These are phyloP conservation scores for Fraxinus baroniana DNA, from an alignment of 305 asterid species.

Conservation along the genomic window DNA sequence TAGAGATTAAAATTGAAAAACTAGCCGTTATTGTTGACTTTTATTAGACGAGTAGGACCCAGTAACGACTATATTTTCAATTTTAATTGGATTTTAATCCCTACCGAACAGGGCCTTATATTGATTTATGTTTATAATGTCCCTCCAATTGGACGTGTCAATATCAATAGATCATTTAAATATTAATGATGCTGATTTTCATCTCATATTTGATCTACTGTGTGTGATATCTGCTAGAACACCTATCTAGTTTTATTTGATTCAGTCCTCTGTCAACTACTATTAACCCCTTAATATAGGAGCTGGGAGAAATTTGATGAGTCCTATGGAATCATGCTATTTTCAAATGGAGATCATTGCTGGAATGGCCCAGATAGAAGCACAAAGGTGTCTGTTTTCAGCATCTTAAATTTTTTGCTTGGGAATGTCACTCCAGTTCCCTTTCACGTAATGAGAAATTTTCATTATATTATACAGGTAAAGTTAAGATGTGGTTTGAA, in stretches of 20 bases:
- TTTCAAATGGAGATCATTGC: slow-evolving; percentile 83
- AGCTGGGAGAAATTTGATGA: slow-evolving; percentile 94
- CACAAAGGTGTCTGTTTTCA: slow-evolving; percentile 51
- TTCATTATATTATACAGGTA: slow-evolving; percentile 49
- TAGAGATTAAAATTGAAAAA: too few species aligned
- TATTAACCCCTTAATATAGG: slow-evolving; percentile 41
- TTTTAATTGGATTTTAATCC: too few species aligned
- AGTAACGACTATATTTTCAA: too few species aligned
- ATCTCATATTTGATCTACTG: not conserved
- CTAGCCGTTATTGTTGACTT: too few species aligned
- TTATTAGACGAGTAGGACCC: too few species aligned
- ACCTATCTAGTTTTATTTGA: slow-evolving; percentile 6
- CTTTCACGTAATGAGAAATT: not conserved
- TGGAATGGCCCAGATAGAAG: slow-evolving; percentile 99
- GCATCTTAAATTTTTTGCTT: not conserved
- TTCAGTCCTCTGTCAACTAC: slow-evolving; percentile 7
- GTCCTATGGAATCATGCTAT: slow-evolving; percentile 65
- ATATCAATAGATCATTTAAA: not conserved
- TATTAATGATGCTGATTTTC: not conserved
- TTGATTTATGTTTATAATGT: not conserved
- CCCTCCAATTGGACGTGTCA: not conserved
- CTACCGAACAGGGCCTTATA: too few species aligned
- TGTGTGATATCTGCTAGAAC: not conserved
- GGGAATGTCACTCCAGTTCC: not conserved
- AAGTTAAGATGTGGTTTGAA: slow-evolving; percentile 87